phyloP scores from a whole-genome alignment of 805 yeast species.

The Maudiozyma serrabonitensis region DNA sequence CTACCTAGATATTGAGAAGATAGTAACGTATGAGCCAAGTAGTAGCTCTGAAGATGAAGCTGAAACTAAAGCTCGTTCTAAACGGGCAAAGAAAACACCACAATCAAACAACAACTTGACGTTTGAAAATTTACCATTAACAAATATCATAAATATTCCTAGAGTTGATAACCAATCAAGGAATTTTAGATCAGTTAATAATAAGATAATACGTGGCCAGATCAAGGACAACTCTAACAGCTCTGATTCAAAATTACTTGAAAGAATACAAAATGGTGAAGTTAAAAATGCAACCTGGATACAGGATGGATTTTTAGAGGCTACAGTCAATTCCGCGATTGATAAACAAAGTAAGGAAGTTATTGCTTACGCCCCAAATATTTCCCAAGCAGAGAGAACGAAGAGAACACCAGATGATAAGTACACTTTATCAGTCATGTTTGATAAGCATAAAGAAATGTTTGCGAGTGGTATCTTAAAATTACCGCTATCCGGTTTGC shows the following conservation, averaged over 20 bases:
- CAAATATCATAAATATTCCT: background rate
- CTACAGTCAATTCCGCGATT: conserved; percentile 23
- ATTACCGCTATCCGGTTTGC: conserved; percentile 54
- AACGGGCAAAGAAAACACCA: background rate
- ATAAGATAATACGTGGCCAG: background rate
- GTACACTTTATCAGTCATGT: conserved; percentile 54
- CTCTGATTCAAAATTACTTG: conserved; percentile 15
- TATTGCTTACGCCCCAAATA: conserved; percentile 58
- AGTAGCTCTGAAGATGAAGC: conserved; percentile 7
- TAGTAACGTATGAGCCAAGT: conserved; percentile 36
- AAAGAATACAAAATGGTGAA: conserved; percentile 17
- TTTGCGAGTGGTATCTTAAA: conserved; percentile 69
- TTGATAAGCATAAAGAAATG: conserved; percentile 50
- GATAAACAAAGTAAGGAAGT: conserved; percentile 17
- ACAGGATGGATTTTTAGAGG: conserved; percentile 20
- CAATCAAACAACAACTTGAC: background rate
- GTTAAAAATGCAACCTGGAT: conserved; percentile 22
- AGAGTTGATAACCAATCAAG: background rate
- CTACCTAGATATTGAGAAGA: conserved; percentile 48
- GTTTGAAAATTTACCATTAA: background rate
- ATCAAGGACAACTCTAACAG: conserved; percentile 1
- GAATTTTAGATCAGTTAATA: background rate
- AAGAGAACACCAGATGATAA: conserved; percentile 38
- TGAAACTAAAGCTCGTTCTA: background rate
- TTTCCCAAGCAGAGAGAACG: conserved; percentile 37